Percentiles rank a stretch among this genome's conserved stretches.
Evolutionary conservation across 2,329 filamentous ascomycete genomes (phyloP).

Genomic region (Mycogone perniciosa): DNA sequence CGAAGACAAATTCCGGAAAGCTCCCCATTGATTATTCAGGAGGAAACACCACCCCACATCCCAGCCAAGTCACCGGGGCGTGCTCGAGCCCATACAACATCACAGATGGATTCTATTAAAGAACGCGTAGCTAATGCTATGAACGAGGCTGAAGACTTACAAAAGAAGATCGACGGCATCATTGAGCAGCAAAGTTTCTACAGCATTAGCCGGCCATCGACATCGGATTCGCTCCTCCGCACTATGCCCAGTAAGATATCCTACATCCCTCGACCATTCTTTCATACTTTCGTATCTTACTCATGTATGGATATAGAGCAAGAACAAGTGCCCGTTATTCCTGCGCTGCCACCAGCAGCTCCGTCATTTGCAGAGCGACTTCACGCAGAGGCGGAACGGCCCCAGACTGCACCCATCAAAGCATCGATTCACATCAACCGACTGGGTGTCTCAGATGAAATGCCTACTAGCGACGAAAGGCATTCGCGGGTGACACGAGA

Average conservation of each 20-base stretch:
- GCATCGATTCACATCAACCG: conserved; percentile 27
- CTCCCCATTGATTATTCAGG: conserved; percentile 18
- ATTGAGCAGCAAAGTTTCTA: conserved; percentile 57
- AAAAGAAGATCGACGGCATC: conserved; percentile 54
- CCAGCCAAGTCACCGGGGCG: conserved; percentile 37
- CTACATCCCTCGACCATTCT: not conserved
- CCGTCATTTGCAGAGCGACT: conserved; percentile 53
- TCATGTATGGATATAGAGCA: conserved; percentile 29
- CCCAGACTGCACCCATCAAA: conserved; percentile 29
- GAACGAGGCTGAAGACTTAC: conserved; percentile 51
- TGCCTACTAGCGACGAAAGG: conserved; percentile 24
- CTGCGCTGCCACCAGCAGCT: conserved; percentile 49
- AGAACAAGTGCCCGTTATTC: conserved; percentile 50
- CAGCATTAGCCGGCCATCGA: conserved; percentile 46
- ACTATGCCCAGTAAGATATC: conserved; percentile 26
- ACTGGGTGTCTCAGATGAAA: conserved; percentile 18
- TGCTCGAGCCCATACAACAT: conserved; percentile 38
- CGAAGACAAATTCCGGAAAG: conserved; percentile 33
- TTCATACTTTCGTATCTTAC: conserved; percentile 10
- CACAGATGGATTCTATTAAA: conserved; percentile 45
- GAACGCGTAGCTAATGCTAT: conserved; percentile 51
- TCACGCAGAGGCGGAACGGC: conserved; percentile 38
- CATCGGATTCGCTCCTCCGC: conserved; percentile 35
- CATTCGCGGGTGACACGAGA: conserved; percentile 21
- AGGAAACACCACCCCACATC: conserved; percentile 28